phyloP scores from a whole-genome alignment of 1,139 yeast genomes.

The Yamadazyma sp. region DNA sequence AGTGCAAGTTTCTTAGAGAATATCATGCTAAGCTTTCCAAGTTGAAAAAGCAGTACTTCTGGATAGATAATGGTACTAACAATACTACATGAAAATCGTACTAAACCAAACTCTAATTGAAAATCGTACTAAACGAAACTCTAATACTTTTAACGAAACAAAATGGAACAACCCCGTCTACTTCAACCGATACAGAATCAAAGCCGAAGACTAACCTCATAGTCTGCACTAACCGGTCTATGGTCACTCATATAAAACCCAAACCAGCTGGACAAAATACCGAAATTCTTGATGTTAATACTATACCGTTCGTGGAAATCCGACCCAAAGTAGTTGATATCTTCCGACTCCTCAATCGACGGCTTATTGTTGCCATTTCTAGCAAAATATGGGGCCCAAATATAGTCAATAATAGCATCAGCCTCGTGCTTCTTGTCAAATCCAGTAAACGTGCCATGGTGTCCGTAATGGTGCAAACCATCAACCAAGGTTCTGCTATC shows the following conservation, averaged over 20 bases:
- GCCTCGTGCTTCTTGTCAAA: conserved; percentile 35
- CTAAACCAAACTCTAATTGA: no score
- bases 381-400: conserved; percentile 43
- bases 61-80: no score
- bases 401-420: conserved; percentile 42
- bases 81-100: no score
- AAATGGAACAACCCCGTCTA: no score
- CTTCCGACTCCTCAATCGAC: conserved; percentile 6
- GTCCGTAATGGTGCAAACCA: conserved; percentile 38
- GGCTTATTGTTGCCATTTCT: conserved; percentile 20
- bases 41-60: no score
- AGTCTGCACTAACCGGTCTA: conserved; percentile 48
- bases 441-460: conserved; percentile 49
- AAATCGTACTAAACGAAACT: no score
- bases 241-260: conserved; percentile 51
- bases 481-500: conserved; percentile 32
- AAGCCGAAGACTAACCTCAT: conserved; percentile 9
- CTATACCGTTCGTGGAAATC: conserved; percentile 19
- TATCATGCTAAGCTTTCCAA: no score
- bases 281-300: conserved; percentile 32
- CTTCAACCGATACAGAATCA: no score
- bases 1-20: no score
- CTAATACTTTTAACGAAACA: no score
- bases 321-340: conserved; percentile 9
- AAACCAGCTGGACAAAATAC: conserved; percentile 45